Evolutionary conservation across 2,329 filamentous ascomycete species (phyloP), one percentile per base, ranked within the genome.

Genomic region (Xylaria arbuscula): DNA sequence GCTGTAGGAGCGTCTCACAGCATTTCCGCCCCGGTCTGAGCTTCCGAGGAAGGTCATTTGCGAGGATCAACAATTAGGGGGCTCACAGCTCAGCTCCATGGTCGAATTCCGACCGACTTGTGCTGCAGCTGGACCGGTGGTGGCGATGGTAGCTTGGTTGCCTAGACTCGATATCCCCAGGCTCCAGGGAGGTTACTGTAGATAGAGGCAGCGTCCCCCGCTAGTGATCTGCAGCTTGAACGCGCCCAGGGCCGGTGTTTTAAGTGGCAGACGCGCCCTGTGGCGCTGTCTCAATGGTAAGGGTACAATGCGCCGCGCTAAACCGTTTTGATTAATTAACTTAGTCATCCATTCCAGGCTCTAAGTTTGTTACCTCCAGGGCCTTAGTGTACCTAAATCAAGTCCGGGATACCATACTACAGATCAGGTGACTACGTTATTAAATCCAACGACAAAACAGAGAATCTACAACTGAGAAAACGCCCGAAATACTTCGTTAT

Each of bases 11-110:
- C 71, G 72, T 70, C 73, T 76, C 70, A 74, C 70, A 67, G 75
- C 77, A 78, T 77, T 73, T 69, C 76, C 71, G 66, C 74, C 76
- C 72, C 72, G 67, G 68, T 72, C 72, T 36, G 72, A 69, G 68
- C 62, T 64, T 67, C 72, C 71, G 54, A 71, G 65, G 68, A 67
- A 67, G 68, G 64, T 75, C 76, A 78, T 79, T 70, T 64, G 70
- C 68, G 53, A 68, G 65, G 62, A 17, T 58, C n/a, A 66, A 68
- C 47, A 28, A 28, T 28, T 28, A 51, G 24, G 32, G 28, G 45
- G 63, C 61, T 68, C 60, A 69, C 59, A 70, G 64, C 69, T 56
- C 58, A 69, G 73, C 75, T 74, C 77, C 77, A 78, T 78, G 72
- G 64, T 72, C 68, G 65, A n/a, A 34, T 34, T 53, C 17, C 66